Percentiles rank a stretch among this genome's conserved stretches.
phyloP scores from a whole-genome alignment of 2,329 filamentous ascomycete species.

The Ceratocystis cacaofunesta region DNA sequence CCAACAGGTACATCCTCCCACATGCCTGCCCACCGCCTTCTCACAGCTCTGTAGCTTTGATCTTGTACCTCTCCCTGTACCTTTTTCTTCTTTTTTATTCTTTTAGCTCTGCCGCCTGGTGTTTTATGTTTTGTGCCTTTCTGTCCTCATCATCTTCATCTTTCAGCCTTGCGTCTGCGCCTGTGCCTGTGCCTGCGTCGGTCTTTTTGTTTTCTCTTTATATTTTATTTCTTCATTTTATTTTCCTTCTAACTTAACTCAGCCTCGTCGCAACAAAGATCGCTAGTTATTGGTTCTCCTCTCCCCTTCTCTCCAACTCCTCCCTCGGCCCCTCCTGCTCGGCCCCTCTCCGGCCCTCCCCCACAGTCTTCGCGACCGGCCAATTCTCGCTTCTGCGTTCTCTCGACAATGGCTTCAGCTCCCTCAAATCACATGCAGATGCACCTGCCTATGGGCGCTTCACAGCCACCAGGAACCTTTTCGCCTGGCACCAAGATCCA shows the following conservation, averaged over 20 bases:
- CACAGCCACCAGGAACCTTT: slow-evolving; percentile 70
- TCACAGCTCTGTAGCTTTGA: not conserved
- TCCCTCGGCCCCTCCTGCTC: not conserved
- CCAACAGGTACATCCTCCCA: too few relatives aligned
- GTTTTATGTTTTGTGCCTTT: not conserved
- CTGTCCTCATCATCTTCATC: not conserved
- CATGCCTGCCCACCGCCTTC: not conserved
- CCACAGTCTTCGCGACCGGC: not conserved
- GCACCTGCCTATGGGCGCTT: slow-evolving; percentile 25
- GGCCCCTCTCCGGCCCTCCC: not conserved
- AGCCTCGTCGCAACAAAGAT: not conserved
- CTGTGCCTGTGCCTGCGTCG: too few relatives aligned
- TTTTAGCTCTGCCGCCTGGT: not conserved
- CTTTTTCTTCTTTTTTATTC: not conserved
- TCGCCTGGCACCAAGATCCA: slow-evolving; percentile 90
- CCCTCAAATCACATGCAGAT: slow-evolving; percentile 15
- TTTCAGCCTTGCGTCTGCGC: not conserved
- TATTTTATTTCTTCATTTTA: not conserved
- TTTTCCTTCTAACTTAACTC: not conserved
- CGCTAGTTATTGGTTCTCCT: not conserved
- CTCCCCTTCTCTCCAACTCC: not conserved
- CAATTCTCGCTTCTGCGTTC: not conserved
- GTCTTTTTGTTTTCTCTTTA: not conserved
- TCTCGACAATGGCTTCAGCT: slow-evolving; percentile 11
- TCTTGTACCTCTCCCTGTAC: not conserved